A percentile compares a stretch with the other conserved stretches of the same genome.
Conservation (phyloP, 2,329 filamentous ascomycete species). For the Pyricularia pennisetigena region DNA sequence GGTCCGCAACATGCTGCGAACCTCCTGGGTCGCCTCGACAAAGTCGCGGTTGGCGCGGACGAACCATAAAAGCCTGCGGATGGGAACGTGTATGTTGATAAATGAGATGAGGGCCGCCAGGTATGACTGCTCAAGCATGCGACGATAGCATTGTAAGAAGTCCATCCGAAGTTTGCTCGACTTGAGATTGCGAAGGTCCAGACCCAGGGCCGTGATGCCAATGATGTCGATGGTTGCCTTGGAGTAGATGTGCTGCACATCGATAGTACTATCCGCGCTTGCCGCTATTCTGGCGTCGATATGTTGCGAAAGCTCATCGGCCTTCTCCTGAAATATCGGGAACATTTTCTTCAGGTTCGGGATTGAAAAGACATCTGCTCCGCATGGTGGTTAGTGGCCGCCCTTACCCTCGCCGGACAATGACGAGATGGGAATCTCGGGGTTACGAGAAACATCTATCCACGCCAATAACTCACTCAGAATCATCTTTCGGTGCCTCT, state of each 20-base stretch:
- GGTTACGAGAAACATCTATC: not conserved
- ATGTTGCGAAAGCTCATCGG: constrained; percentile 15
- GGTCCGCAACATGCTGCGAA: constrained; percentile 23
- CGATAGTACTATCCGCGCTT: constrained; percentile 13
- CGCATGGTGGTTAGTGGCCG: not conserved
- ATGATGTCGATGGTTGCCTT: constrained; percentile 24
- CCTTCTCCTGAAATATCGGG: constrained; percentile 26
- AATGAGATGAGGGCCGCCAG: constrained; percentile 19
- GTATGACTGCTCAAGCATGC: constrained; percentile 19
- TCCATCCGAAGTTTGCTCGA: constrained; percentile 9
- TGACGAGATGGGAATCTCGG: not conserved
- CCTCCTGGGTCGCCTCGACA: constrained; percentile 19
- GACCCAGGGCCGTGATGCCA: constrained; percentile 21
- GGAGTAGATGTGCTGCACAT: constrained; percentile 19
- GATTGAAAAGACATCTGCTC: constrained; percentile 22
- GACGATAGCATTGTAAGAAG: constrained; percentile 21
- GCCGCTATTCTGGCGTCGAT: constrained; percentile 18
- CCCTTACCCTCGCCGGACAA: too few species aligned
- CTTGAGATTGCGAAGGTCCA: constrained; percentile 19
- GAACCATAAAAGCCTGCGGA: constrained; percentile 13
- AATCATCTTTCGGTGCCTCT: constrained; percentile 17
- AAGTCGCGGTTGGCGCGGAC: constrained; percentile 25
- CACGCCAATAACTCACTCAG: not conserved
- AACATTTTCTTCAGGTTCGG: constrained; percentile 25
- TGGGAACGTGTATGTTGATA: constrained; percentile 21